Base-by-base conservation (phyloP, 164 flowering plant genomes). In the Piper betle region DNA sequence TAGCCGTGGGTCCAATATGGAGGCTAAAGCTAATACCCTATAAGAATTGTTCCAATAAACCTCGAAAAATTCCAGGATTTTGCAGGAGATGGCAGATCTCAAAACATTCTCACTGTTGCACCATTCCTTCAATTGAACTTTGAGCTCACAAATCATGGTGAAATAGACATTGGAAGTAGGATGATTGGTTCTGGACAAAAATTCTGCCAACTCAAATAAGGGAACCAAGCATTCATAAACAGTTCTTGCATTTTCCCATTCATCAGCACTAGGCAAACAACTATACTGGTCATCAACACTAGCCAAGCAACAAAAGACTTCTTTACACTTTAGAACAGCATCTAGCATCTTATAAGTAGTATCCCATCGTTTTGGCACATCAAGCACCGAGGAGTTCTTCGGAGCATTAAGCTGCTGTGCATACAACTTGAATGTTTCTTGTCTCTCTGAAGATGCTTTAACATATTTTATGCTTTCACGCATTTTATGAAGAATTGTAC, bases 271-370 rank as follows among this genome's bases (percentile, higher is more conserved):
- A 9, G 75, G 82, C 11, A 81, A 65, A 37, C 61, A 68, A 60
- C 6, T 54, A 69, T 68, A 81, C 38, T 72, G 52, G 41, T 72
- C 58, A 62, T 85, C 91, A 57, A 72, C 75, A 57, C 78, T 78
- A 64, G 69, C 78, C 63, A 87, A 57, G 2, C 71, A 66, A 66
- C 71, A 66, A 66, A 87, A 87, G 48, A 77, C 87, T 56, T 53
- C 77, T 68, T 60, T 80, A 69, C 75, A 79, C 43, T 75, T 81
- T 60, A 82, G 59, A 4, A 80, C 84, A 10, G 77, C 72, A 68
- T 84, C 82, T 56, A 86, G 80, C 96, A 88, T 88, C 37, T 64
- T 37, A 68, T 72, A 76, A 10, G 93, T 81, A 39, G 88, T 73
- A 62, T 74, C 77, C 92, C 89, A 86, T 56, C 58, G 68, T 56